These are phyloP conservation scores for Exophiala sp. DNA, from an alignment of 2,329 filamentous ascomycete species.

Conservation along the genomic window DNA sequence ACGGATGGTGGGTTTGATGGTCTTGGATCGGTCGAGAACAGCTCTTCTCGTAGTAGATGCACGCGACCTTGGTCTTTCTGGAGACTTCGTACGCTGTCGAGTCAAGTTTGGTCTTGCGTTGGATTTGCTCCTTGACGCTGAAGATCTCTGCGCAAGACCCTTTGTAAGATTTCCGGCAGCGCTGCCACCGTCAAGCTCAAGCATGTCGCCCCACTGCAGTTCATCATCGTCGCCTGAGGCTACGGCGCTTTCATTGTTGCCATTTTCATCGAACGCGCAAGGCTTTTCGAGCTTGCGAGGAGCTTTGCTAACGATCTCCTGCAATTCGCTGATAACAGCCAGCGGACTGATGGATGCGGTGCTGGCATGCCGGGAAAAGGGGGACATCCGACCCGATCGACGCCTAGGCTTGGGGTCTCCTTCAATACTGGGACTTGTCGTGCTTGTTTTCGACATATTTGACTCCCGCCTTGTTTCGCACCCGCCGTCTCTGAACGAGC, in stretches of 20 bases:
- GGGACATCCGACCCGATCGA: conserved; percentile 5
- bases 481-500: conserved; percentile 19
- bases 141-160: conserved; percentile 6
- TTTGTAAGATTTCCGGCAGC: conserved; percentile 11
- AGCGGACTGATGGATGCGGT: conserved; percentile 13
- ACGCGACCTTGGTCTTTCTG: conserved; percentile 5
- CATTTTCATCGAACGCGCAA: conserved; percentile 12
- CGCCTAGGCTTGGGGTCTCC: conserved; percentile 7
- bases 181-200: conserved; percentile 9
- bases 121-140: background rate
- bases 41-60: background rate
- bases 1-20: background rate
- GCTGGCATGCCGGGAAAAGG: conserved; percentile 10
- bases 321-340: conserved; percentile 18
- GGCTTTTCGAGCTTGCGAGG: conserved; percentile 16
- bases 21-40: conserved; percentile 3
- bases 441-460: conserved; percentile 13
- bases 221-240: conserved; percentile 24
- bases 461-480: conserved; percentile 10
- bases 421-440: conserved; percentile 6
- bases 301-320: conserved; percentile 1
- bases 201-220: conserved; percentile 20
- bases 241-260: conserved; percentile 15
- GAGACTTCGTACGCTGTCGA: conserved; percentile 8
- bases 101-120: conserved; percentile 2